Conservation (phyloP, 257 asterid species). For the Gentiana dahurica region DNA sequence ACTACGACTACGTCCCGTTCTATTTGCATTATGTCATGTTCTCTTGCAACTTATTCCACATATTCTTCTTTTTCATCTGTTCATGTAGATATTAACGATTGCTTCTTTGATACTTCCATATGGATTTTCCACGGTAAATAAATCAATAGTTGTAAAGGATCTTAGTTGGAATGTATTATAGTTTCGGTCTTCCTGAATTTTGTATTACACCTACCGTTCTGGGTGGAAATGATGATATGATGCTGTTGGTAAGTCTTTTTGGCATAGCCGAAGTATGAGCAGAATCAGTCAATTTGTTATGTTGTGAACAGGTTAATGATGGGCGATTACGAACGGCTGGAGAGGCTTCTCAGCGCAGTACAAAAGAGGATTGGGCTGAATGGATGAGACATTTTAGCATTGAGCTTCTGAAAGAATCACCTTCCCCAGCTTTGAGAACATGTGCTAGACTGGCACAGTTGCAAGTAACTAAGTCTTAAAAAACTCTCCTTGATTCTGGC, state of each 20-base stretch:
- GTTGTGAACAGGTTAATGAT: conserved; percentile 57
- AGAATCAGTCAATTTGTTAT: conserved; percentile 11
- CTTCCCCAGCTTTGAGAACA: conserved; percentile 93
- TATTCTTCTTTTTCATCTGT: no score
- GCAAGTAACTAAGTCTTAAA: conserved; percentile 35
- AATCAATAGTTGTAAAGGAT: conserved; percentile 1
- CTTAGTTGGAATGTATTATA: not conserved
- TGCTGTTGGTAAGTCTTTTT: not conserved
- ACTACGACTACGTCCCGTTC: no score
- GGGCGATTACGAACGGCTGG: conserved; percentile 86
- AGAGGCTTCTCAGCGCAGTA: conserved; percentile 99
- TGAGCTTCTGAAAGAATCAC: conserved; percentile 94
- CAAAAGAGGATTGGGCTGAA: conserved; percentile 99
- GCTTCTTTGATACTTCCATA: not conserved
- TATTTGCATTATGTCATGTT: no score
- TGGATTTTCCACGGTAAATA: not conserved
- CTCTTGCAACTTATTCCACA: no score
- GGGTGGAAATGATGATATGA: not conserved
- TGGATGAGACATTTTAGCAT: conserved; percentile 99
- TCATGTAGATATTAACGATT: no score
- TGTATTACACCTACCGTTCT: no score
- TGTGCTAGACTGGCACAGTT: conserved; percentile 96
- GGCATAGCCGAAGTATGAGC: not conserved
- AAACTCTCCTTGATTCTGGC: conserved; percentile 4
- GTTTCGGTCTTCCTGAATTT: not conserved